Percentiles rank a stretch among this genome's conserved stretches.
Evolutionary conservation across 768 basidiomycete species (phyloP).

Genomic region (Tylopilus intermedius): DNA sequence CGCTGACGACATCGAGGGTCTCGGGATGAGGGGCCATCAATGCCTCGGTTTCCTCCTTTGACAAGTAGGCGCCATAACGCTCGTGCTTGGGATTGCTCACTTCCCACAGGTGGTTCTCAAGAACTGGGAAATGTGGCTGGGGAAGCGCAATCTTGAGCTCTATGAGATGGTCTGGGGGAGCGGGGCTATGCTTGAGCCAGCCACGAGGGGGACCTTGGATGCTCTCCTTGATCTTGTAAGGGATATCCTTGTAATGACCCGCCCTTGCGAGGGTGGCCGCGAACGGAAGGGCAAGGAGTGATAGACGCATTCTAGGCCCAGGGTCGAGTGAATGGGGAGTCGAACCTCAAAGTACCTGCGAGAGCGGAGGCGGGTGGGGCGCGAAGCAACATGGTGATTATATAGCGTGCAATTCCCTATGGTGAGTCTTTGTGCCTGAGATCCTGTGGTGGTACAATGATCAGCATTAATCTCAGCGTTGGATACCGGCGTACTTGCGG

Average conservation of each 20-base stretch:
- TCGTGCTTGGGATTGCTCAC: conserved; percentile 51
- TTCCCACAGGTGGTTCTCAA: conserved; percentile 52
- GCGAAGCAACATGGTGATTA: neutral
- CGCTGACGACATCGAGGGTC: conserved; percentile 49
- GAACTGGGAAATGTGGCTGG: conserved; percentile 44
- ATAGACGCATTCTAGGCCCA: conserved; percentile 8
- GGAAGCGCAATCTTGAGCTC: conserved; percentile 55
- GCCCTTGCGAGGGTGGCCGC: conserved; percentile 11
- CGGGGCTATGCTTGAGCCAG: conserved; percentile 42
- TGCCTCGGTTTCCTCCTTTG: conserved; percentile 60
- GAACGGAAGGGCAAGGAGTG: conserved; percentile 12
- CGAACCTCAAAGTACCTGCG: neutral
- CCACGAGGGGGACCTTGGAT: conserved; percentile 40
- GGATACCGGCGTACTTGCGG: no score
- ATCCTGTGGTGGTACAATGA: neutral
- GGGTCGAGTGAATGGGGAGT: neutral
- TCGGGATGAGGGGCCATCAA: conserved; percentile 56
- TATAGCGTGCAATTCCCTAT: conserved; percentile 4
- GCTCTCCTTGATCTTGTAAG: conserved; percentile 45
- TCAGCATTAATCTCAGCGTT: neutral
- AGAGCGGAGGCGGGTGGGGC: neutral
- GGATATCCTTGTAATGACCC: conserved; percentile 6
- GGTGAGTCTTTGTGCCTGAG: neutral
- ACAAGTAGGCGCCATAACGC: conserved; percentile 53
- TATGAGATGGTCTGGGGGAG: conserved; percentile 44